Evolutionary conservation across 2,329 filamentous ascomycete species (phyloP).

Genomic region (Aspergillus luchuensis): DNA sequence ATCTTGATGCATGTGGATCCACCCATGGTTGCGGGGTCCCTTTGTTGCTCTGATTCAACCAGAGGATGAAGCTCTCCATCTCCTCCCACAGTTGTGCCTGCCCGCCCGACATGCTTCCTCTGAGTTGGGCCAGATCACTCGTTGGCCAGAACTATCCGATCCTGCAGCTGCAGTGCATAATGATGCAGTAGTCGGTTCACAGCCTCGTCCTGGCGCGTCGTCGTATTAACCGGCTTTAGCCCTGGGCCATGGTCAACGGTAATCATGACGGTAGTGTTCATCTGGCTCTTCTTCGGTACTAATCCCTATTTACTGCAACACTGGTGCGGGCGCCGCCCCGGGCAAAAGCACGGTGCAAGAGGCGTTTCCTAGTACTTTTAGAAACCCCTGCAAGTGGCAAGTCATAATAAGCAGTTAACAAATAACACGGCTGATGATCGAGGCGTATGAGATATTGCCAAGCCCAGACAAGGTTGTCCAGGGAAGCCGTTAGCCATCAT

Average conservation of each 20-base stretch:
- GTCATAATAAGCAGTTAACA: neutral
- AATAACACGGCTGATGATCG: slow-evolving; percentile 6
- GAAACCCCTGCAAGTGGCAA: slow-evolving; percentile 17
- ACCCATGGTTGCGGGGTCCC: slow-evolving; percentile 13
- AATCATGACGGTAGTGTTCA: slow-evolving; percentile 4
- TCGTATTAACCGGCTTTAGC: neutral
- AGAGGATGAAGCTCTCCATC: neutral
- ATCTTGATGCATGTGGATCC: slow-evolving; percentile 10
- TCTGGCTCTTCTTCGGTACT: neutral
- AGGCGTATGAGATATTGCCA: slow-evolving; percentile 12
- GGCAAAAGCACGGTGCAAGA: slow-evolving; percentile 8
- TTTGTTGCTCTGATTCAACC: slow-evolving; percentile 6
- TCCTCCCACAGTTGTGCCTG: neutral
- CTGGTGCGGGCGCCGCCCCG: slow-evolving; percentile 2
- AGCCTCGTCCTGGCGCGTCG: neutral
- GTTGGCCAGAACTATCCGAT: neutral
- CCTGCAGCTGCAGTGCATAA: neutral
- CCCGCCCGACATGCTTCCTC: neutral
- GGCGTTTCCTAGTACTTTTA: slow-evolving; percentile 12
- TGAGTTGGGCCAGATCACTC: neutral
- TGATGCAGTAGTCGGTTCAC: neutral
- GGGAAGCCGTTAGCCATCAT: slow-evolving; percentile 10
- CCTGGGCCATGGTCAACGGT: neutral
- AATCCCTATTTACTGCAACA: neutral
- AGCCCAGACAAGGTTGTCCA: slow-evolving; percentile 17